Conservation (phyloP, 345 rosid species). For the Pseudoturritis turrita region DNA sequence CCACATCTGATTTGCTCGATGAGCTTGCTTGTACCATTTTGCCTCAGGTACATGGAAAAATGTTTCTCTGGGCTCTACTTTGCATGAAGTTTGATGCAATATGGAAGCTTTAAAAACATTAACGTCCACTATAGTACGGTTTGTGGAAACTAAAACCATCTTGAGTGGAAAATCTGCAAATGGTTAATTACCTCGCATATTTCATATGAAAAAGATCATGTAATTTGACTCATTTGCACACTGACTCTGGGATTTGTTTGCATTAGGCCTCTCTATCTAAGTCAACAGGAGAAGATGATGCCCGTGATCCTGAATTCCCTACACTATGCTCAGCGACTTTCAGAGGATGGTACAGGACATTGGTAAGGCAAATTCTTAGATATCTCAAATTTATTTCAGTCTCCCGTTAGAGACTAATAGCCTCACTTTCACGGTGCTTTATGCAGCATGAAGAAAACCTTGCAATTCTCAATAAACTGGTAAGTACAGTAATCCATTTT, state of each 20-base stretch:
- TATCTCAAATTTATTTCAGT: neutral
- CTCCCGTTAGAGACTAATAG: neutral
- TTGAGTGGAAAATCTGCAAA: neutral
- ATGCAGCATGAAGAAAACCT: conserved; percentile 83
- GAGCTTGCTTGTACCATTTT: conserved; percentile 68
- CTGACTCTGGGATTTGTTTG: conserved; percentile 1
- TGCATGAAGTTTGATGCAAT: neutral
- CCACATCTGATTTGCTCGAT: conserved; percentile 55
- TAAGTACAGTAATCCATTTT: conserved; percentile 39
- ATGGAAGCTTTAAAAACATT: neutral
- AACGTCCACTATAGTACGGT: neutral
- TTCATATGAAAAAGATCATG: neutral
- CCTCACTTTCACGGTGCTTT: conserved; percentile 19
- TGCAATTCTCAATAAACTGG: conserved; percentile 49
- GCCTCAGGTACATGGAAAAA: conserved; percentile 49
- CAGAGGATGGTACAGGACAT: conserved; percentile 62
- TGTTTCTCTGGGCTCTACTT: neutral
- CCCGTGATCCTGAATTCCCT: conserved; percentile 44
- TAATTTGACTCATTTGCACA: neutral
- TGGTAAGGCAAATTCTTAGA: conserved; percentile 44
- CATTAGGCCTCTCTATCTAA: conserved; percentile 43
- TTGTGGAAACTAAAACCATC: conserved; percentile 1
- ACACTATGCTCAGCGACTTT: conserved; percentile 64
- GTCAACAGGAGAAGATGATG: conserved; percentile 34
- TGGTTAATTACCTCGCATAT: neutral